A percentile compares a stretch with the other conserved stretches of the same genome.
Conservation (phyloP, 495 filamentous ascomycete genomes). For the Acidiella bohemica region DNA sequence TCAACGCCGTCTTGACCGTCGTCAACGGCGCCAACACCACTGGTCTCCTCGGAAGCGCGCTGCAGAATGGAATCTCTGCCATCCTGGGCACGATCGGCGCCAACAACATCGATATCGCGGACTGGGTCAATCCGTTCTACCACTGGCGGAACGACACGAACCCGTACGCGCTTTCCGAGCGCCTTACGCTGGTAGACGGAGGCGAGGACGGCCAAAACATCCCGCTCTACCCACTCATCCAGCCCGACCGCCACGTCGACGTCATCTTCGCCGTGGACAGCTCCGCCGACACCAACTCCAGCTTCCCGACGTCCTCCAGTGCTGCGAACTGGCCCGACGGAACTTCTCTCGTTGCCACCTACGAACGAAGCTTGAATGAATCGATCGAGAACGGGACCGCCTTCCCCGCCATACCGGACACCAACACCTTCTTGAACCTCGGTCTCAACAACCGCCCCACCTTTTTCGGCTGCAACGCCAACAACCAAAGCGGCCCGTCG, state of each 20-base stretch:
- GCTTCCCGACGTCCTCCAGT: conserved; percentile 7
- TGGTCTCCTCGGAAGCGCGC: conserved; percentile 37
- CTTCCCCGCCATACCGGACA: conserved; percentile 72
- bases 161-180: conserved; percentile 36
- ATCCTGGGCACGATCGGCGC: conserved; percentile 43
- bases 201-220: conserved; percentile 81
- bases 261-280: conserved; percentile 87
- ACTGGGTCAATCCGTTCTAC: conserved; percentile 82
- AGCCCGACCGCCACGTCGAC: conserved; percentile 64
- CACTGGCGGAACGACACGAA: conserved; percentile 52
- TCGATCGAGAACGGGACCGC: conserved; percentile 63
- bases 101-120: conserved; percentile 62
- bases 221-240: conserved; percentile 71
- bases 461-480: conserved; percentile 80
- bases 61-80: conserved; percentile 38
- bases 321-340: conserved; percentile 65
- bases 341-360: conserved; percentile 68
- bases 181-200: conserved; percentile 73
- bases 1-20: conserved; percentile 62
- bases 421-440: conserved; percentile 74
- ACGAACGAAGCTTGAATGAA: conserved; percentile 51
- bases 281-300: conserved; percentile 59
- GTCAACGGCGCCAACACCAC: conserved; percentile 35
- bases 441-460: conserved; percentile 74
- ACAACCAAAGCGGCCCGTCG: conserved; percentile 45